A percentile compares a stretch with the other conserved stretches of the same genome.
phyloP scores from a whole-genome alignment of 352 stramenopile species.

The Thalassiosira mediterranea region DNA sequence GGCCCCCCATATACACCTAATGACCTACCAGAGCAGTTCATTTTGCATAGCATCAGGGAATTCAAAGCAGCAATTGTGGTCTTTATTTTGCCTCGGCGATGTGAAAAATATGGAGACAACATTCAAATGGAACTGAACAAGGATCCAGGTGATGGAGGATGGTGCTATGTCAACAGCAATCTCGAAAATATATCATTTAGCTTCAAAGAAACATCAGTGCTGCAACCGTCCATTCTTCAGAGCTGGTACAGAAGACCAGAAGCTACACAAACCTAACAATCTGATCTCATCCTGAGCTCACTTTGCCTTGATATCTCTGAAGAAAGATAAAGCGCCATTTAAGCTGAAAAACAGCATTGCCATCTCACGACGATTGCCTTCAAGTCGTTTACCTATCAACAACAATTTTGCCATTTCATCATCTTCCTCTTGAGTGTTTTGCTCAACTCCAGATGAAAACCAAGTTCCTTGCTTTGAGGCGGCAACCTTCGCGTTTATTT shows the following conservation, averaged over 20 bases:
- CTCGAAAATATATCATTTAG: constrained; percentile 32
- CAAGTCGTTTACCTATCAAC: constrained; percentile 51
- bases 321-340: constrained; percentile 35
- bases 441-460: constrained; percentile 33
- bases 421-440: constrained; percentile 29
- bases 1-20: constrained; percentile 44
- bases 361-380: constrained; percentile 55
- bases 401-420: constrained; percentile 41
- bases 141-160: not conserved
- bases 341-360: constrained; percentile 54
- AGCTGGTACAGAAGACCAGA: constrained; percentile 35
- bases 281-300: too few relatives aligned
- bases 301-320: constrained; percentile 35
- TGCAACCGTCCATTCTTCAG: constrained; percentile 37
- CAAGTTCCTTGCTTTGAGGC: constrained; percentile 44
- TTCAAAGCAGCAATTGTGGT: constrained; percentile 36
- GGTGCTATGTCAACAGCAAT: constrained; percentile 23
- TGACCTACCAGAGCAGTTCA: constrained; percentile 31
- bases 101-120: constrained; percentile 21
- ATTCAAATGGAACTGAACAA: constrained; percentile 24
- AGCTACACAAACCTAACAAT: too few relatives aligned
- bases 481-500: constrained; percentile 43
- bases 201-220: constrained; percentile 21
- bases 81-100: constrained; percentile 33
- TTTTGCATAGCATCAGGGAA: constrained; percentile 30